Percentiles rank a stretch among this genome's conserved stretches.
These are phyloP conservation scores for Casuarina glauca DNA, from an alignment of 306 rosid species.

Conservation along the genomic window DNA sequence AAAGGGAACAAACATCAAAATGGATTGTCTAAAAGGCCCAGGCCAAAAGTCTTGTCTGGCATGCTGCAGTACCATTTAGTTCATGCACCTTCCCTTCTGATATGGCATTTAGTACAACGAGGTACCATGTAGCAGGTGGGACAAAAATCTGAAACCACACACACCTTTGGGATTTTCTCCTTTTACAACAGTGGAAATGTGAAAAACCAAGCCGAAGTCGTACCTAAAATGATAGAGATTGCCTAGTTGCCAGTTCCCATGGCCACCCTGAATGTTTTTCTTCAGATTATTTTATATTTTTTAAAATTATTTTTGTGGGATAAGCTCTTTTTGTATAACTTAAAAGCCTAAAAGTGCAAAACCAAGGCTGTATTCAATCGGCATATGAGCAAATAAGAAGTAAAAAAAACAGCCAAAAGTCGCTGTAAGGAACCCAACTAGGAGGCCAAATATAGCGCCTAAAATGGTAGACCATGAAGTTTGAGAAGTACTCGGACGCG, in stretches of 20 bases:
- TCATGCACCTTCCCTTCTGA: neutral
- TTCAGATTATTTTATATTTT: too few relatives aligned
- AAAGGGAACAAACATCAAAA: neutral
- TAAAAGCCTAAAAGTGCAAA: neutral
- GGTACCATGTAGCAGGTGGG: neutral
- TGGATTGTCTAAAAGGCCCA: neutral
- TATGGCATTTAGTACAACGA: neutral
- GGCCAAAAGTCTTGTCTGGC: neutral
- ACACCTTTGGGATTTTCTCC: neutral
- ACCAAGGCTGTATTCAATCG: conserved; percentile 2
- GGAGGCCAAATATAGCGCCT: conserved; percentile 16
- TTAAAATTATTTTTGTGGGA: too few relatives aligned
- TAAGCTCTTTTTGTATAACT: neutral
- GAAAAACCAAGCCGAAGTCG: neutral
- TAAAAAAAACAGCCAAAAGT: neutral
- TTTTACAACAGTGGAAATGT: neutral
- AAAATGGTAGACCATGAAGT: conserved; percentile 24
- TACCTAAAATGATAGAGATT: neutral
- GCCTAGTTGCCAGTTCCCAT: too few relatives aligned
- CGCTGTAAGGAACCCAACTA: neutral
- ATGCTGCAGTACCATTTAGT: neutral
- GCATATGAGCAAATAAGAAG: neutral
- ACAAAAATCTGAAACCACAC: neutral
- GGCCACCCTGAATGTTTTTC: too few relatives aligned
- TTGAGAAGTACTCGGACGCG: neutral